Evolutionary conservation across 257 asterid species (phyloP), one percentile per base, ranked within the genome.

Genomic region (Sherardia arvensis): DNA sequence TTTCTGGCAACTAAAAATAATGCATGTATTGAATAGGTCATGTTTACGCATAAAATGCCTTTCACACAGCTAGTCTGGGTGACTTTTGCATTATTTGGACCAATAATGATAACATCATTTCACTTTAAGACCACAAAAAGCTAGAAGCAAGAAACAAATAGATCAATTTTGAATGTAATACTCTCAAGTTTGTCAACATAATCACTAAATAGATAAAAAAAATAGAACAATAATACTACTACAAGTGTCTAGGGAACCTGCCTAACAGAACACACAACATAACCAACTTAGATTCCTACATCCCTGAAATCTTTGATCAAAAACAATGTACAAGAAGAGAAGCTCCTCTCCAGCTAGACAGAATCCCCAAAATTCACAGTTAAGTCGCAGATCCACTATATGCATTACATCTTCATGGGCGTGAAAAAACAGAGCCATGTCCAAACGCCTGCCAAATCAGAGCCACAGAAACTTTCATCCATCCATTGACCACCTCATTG

Each of bases 271-370:
- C 72, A 62, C 55, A 65, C 69, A 69, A 26, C 72, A 77, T 65
- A 66, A 67, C 70, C 66, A 51, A 34, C 61, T 73, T 45, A 32
- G 43, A 61, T 68, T 62, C 67, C 82, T 77, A 71, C 70, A 63
- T 57, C 34, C 56, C 71, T 66, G 15, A 59, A 61, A 58, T 65
- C 53, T 28, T 65, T 63, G 48, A 56, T 76, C 71, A 85, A 79
- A 82, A 80, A 80, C 79, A 83, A 84, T 86, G 77, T 88, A 88
- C 96, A 88, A 70, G 67, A n/a, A 61, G 66, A 6, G 68, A 61
- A 64, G 62, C 45, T 38, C 62, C 59, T 69, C 65, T 64, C 70
- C 59, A 80, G 75, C 83, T 71, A 82, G 77, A 62, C 69, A 49
- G 26, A 65, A 66, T 64, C 43, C 67, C 43, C 71, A 49, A 69